Base-by-base conservation (phyloP, 306 rosid genomes). In the Prunus padus region DNA sequence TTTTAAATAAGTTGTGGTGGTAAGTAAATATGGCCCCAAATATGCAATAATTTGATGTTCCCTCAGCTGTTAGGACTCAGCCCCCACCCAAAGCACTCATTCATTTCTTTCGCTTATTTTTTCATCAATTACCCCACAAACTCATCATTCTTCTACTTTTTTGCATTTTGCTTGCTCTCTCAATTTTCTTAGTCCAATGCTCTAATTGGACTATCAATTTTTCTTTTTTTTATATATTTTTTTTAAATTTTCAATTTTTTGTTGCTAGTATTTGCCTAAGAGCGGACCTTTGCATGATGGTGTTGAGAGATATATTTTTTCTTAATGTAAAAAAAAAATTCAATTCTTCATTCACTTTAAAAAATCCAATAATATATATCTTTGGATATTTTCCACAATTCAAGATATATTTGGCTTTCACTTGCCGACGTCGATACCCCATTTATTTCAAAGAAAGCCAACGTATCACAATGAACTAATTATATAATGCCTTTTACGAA, bases 41-140 rank as follows among this genome's bases (percentile, higher is more conserved):
- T 55, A 55, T 80, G 85, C 55, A 87, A 84, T 87, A 69, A 87
- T 87, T 73, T 55, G 63, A 75, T 84, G 88, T 73, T 72, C 78
- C 88, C 70, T 60, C 62, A 14, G 63, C 60, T 52, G 25, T 65
- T 15, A 26, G 67, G 31, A 20, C 68, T 16, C 64, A 55, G 80
- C 49, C 82, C 88, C 77, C 69, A 45, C 68, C 8, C 45, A 0
- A 3, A 46, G 31, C 87, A 82, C 79, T 44, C 65, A 40, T 71
- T 73, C 62, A 74, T 79, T 79, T 65, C 49, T 75, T 78, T 81
- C 46, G 50, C 13, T 78, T 68, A 67, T 77, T 71, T 74, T 80
- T 69, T 67, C 65, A 57, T 78, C 65, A 73, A 73, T 74, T 74
- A 77, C 82, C 91, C 88, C 85, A 79, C 84, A 77, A 19, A 20